Evolutionary conservation across 2,329 filamentous ascomycete genomes (phyloP).

Genomic region (Xylaria sp.): DNA sequence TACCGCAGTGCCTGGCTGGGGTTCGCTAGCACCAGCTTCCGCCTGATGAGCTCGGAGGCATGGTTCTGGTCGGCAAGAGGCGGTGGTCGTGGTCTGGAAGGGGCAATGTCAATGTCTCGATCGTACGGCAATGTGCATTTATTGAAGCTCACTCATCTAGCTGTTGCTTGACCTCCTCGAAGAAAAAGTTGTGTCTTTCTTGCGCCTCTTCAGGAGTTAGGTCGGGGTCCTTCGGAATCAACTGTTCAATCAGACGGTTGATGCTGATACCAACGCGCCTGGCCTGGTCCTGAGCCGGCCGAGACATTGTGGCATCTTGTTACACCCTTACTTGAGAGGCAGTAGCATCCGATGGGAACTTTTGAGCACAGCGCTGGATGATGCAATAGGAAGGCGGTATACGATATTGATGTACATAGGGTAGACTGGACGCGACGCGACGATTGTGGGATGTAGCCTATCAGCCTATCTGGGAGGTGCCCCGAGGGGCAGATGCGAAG

Average conservation of each 20-base stretch:
- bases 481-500: no score
- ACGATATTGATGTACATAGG: neutral
- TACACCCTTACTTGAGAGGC: neutral
- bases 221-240: slow-evolving; percentile 67
- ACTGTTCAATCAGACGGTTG: slow-evolving; percentile 74
- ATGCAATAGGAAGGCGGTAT: neutral
- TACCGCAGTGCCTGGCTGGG: slow-evolving; percentile 80
- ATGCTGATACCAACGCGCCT: slow-evolving; percentile 78
- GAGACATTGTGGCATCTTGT: slow-evolving; percentile 50
- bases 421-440: slow-evolving; percentile 11
- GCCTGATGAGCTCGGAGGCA: slow-evolving; percentile 89
- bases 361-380: neutral
- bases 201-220: slow-evolving; percentile 71
- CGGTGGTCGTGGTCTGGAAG: slow-evolving; percentile 51
- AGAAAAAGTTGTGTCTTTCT: slow-evolving; percentile 67
- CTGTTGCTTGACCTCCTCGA: slow-evolving; percentile 54
- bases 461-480: no score
- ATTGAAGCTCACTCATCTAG: slow-evolving; percentile 52
- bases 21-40: slow-evolving; percentile 79
- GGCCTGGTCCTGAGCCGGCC: slow-evolving; percentile 58
- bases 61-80: slow-evolving; percentile 79
- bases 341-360: neutral
- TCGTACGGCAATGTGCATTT: neutral
- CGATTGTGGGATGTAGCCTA: neutral
- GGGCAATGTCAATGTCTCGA: slow-evolving; percentile 8